Evolutionary conservation across 2,329 filamentous ascomycete genomes (phyloP).

Genomic region (Microsporum audouinii): DNA sequence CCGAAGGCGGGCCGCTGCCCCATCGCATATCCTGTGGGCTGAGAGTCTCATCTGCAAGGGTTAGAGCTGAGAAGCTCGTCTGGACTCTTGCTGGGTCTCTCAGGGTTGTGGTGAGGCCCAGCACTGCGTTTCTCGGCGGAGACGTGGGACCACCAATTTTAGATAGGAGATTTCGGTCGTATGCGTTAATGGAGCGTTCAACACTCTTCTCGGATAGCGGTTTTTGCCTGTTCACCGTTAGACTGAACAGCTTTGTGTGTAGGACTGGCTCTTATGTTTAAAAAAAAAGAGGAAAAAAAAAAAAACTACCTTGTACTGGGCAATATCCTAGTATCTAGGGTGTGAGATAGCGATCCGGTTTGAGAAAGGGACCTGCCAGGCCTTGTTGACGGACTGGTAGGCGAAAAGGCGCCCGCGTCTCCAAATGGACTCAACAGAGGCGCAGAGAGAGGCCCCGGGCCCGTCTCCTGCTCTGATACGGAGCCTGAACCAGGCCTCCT

Average conservation of each 20-base stretch:
- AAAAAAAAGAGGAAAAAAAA: not conserved
- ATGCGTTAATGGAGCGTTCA: slow-evolving; percentile 49
- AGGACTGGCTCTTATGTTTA: not conserved
- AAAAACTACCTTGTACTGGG: not conserved
- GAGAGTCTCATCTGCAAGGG: slow-evolving; percentile 12
- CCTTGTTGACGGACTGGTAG: not conserved
- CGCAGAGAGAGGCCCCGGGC: not conserved
- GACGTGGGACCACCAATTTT: slow-evolving; percentile 52
- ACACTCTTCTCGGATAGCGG: slow-evolving; percentile 48
- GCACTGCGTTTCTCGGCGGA: slow-evolving; percentile 35
- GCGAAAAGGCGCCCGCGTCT: not conserved
- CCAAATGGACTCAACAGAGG: not conserved
- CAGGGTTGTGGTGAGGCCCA: slow-evolving; percentile 21
- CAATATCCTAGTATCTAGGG: not conserved
- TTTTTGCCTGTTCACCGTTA: slow-evolving; percentile 37
- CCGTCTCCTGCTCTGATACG: not conserved
- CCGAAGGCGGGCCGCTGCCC: slow-evolving; percentile 31
- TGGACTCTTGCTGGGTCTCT: slow-evolving; percentile 25
- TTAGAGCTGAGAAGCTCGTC: slow-evolving; percentile 12
- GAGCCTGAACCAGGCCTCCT: not conserved
- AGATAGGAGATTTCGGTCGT: slow-evolving; percentile 51
- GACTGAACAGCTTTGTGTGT: not conserved
- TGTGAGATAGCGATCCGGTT: not conserved
- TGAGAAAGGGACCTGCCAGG: not conserved
- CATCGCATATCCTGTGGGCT: slow-evolving; percentile 21